Base-by-base conservation (phyloP, 108 stramenopile genomes). In the Cylindrotheca fusiformis region DNA sequence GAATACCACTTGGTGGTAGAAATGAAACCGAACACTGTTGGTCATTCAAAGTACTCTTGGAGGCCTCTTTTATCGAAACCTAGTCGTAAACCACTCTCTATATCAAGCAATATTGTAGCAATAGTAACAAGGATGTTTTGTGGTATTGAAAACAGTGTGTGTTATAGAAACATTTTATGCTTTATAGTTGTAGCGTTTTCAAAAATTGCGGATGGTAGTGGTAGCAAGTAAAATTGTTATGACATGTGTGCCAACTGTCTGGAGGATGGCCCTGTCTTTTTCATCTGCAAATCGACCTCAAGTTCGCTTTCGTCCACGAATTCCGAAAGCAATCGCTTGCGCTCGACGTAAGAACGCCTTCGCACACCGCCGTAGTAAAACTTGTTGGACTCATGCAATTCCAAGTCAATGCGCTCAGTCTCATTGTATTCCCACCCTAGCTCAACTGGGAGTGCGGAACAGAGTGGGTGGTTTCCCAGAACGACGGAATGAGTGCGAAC, bases 391-490 rank as follows among this genome's bases (percentile, higher is more conserved):
- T 61, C 4, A 1, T 61, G 24, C 32, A 29, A 14, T 17, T 31
- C 2, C 8, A 55, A 1, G 19, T 27, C 23, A 1, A 28, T 19
- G 17, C 29, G 17, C 18, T 19, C 10, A 48, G 10, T 41, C 6
- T 55, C 67, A 24, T 50, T 50, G 50, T 68, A 21, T 1, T 71
- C 69, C 69, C 69, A 71, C 22, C 58, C 71, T n/a, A 72, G 30
- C 24, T 65, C 71, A 12, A 72, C 12, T 0, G 63, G 45, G 6
- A 65, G 57, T 20, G 47, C 44, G 10, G 60, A 28, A 41, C 71
- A 72, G 20, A 55, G 65, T 0, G 71, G 71, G 49, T 72, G 71
- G 17, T 72, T 63, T 4, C 71, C 71, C 24, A 72, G 27, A 3
- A 65, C 44, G 1, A 65, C 20, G 14, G 71, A 58, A 48, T 72